A percentile compares a stretch with the other conserved stretches of the same genome.
phyloP scores from a whole-genome alignment of 768 basidiomycete species.

The Phallus indusiatus region DNA sequence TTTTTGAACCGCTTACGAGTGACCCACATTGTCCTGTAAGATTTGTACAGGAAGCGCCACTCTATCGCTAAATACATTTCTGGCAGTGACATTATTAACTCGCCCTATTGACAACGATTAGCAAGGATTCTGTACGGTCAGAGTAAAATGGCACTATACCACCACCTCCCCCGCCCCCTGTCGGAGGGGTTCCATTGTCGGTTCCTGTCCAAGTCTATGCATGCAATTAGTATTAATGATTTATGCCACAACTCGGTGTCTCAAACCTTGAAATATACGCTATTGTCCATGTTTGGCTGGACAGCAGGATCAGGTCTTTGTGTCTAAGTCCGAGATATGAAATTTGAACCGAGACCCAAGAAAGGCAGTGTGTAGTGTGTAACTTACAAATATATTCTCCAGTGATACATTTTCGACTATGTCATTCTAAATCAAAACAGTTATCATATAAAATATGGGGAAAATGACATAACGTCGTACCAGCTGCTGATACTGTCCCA shows the following conservation, averaged over 20 bases:
- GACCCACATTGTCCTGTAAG: constrained; percentile 42
- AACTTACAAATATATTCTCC: constrained; percentile 35
- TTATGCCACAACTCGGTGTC: not conserved
- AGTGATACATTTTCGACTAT: constrained; percentile 16
- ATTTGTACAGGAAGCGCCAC: constrained; percentile 39
- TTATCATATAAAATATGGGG: not conserved
- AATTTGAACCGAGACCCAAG: constrained; percentile 23
- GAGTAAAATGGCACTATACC: constrained; percentile 23
- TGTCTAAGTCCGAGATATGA: constrained; percentile 17
- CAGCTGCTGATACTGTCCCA: constrained; percentile 8
- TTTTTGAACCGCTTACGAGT: constrained; percentile 26
- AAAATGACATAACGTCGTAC: not conserved
- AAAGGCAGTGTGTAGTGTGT: not conserved
- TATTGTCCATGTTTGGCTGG: constrained; percentile 49
- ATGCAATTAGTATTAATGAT: constrained; percentile 18
- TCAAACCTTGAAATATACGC: constrained; percentile 22
- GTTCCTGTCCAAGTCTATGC: constrained; percentile 49
- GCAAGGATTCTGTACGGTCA: not conserved
- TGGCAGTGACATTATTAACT: constrained; percentile 34
- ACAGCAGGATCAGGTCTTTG: constrained; percentile 32
- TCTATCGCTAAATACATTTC: constrained; percentile 36
- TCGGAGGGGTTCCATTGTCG: constrained; percentile 42
- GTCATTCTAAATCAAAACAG: not conserved
- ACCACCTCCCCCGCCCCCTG: constrained; percentile 43
- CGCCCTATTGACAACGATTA: constrained; percentile 24